Conservation (phyloP, 148 eudicot species). For the Mesembryanthemum crystallinum region DNA sequence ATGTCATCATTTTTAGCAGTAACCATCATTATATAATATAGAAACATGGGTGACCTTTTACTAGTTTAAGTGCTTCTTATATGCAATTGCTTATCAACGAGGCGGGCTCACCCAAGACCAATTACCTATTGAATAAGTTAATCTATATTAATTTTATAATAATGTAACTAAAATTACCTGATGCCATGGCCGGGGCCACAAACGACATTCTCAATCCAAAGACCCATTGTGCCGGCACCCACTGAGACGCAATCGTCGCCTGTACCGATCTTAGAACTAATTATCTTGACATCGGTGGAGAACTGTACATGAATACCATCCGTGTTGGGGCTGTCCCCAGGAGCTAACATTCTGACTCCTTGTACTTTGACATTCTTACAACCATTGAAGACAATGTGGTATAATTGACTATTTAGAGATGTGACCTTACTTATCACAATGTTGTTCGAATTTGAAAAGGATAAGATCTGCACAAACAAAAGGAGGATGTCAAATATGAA, state of each 20-base stretch:
- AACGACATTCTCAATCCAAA: constrained; percentile 41
- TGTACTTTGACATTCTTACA: constrained; percentile 40
- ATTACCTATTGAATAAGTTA: too few species aligned
- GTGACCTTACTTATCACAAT: constrained; percentile 32
- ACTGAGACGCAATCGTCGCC: constrained; percentile 61
- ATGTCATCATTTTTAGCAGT: too few species aligned
- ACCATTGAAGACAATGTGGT: constrained; percentile 43
- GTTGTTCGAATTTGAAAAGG: constrained; percentile 42
- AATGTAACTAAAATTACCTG: constrained; percentile 45
- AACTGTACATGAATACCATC: constrained; percentile 53
- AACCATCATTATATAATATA: too few species aligned
- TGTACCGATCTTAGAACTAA: constrained; percentile 37
- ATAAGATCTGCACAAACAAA: constrained; percentile 26
- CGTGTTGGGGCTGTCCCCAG: constrained; percentile 46
- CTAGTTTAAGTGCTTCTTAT: too few species aligned
- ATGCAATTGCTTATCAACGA: too few species aligned
- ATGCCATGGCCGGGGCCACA: constrained; percentile 73
- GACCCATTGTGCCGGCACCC: constrained; percentile 39
- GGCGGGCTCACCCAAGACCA: too few species aligned
- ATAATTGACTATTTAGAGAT: constrained; percentile 49
- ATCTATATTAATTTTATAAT: too few species aligned
- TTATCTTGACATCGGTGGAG: constrained; percentile 40
- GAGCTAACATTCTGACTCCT: constrained; percentile 32
- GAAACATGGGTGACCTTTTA: too few species aligned
- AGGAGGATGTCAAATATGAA: too few species aligned